A percentile compares a stretch with the other conserved stretches of the same genome.
phyloP scores from a whole-genome alignment of 805 yeast genomes.

The Sugiyamaella mastotermitis region DNA sequence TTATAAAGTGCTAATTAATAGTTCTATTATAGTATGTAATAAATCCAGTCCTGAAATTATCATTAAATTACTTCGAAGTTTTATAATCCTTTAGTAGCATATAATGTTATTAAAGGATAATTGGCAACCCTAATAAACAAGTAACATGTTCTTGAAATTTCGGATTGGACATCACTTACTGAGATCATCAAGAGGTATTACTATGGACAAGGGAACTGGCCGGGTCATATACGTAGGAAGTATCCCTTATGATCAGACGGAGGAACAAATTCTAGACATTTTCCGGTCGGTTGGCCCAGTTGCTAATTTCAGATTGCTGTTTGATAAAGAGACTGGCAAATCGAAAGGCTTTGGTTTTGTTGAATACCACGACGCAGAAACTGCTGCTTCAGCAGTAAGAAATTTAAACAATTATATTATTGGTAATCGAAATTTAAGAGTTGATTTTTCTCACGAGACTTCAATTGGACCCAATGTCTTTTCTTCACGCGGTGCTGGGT shows the following conservation, averaged over 20 bases:
- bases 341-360: constrained; percentile 86
- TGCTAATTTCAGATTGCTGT: constrained; percentile 61
- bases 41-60: too few relatives aligned
- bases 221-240: constrained; percentile 75
- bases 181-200: too few relatives aligned
- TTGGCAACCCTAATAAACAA: too few relatives aligned
- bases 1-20: too few relatives aligned
- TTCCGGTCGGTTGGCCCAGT: constrained; percentile 90
- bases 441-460: constrained; percentile 63
- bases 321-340: constrained; percentile 78
- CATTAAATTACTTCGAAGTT: too few relatives aligned
- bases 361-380: constrained; percentile 73
- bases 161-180: too few relatives aligned
- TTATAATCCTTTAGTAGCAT: too few relatives aligned
- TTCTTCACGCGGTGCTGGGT: too few relatives aligned
- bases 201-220: too few relatives aligned
- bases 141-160: too few relatives aligned
- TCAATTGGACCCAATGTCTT: neutral
- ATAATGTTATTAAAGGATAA: too few relatives aligned
- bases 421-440: constrained; percentile 65
- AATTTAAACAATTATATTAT: constrained; percentile 74
- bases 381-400: constrained; percentile 87
- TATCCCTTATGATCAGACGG: constrained; percentile 90
- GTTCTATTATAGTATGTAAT: too few relatives aligned
- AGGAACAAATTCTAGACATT: constrained; percentile 83